Evolutionary conservation across 768 basidiomycete species (phyloP).

Genomic region (Daedalea quercina): DNA sequence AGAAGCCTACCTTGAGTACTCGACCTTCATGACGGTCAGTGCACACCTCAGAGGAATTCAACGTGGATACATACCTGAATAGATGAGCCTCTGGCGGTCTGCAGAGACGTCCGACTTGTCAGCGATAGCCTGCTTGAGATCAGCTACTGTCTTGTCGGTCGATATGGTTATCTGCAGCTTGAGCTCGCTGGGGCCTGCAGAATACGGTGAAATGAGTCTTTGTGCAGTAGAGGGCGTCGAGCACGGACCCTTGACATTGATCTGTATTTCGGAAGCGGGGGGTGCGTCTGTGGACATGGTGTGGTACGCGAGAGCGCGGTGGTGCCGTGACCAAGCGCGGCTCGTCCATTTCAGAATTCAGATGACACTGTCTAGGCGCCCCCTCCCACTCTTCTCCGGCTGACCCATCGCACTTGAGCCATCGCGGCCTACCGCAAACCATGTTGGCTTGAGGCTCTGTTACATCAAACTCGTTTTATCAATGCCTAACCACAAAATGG

Average conservation of each 20-base stretch:
- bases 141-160: constrained; percentile 77
- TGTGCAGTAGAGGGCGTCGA: not conserved
- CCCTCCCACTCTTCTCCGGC: no score
- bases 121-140: constrained; percentile 89
- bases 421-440: no score
- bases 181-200: constrained; percentile 79
- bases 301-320: not conserved
- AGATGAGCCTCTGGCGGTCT: constrained; percentile 86
- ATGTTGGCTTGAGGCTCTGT: no score
- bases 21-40: constrained; percentile 37
- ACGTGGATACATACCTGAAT: constrained; percentile 55
- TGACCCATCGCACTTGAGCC: no score
- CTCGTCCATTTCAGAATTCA: not conserved
- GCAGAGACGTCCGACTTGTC: constrained; percentile 80
- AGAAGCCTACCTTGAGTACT: constrained; percentile 55
- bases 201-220: not conserved
- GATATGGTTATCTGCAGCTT: constrained; percentile 84
- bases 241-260: constrained; percentile 50
- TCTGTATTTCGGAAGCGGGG: constrained; percentile 22
- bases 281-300: constrained; percentile 4
- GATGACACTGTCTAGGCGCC: no score
- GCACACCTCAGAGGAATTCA: not conserved
- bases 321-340: not conserved
- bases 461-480: no score
- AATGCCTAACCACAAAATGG: no score